These are phyloP conservation scores for Cyclotella sp. DNA, from an alignment of 108 stramenopile genomes.

Conservation along the genomic window DNA sequence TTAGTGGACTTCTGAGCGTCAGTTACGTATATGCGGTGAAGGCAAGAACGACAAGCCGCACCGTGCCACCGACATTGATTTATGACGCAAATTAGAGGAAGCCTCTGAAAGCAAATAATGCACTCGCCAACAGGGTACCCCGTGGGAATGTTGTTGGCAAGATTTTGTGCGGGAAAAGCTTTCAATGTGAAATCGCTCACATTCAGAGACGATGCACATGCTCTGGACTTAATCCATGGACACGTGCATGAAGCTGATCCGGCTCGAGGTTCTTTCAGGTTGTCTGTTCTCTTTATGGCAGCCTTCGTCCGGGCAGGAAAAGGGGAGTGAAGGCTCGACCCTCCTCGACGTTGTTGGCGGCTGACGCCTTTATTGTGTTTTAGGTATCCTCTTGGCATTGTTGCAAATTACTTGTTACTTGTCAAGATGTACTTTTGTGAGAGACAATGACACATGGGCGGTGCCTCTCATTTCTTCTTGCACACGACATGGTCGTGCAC, in stretches of 20 bases:
- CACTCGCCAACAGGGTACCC: constrained; percentile 2
- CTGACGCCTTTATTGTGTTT: constrained; percentile 17
- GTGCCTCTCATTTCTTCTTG: too few relatives aligned
- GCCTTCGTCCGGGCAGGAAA: background rate
- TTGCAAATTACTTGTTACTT: too few relatives aligned
- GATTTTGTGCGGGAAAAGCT: background rate
- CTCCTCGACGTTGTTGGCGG: constrained; percentile 10
- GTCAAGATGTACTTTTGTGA: too few relatives aligned
- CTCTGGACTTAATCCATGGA: too few relatives aligned
- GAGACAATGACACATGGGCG: too few relatives aligned
- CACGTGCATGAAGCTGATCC: too few relatives aligned
- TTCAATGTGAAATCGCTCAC: background rate
- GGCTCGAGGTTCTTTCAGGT: background rate
- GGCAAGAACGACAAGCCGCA: constrained; percentile 11
- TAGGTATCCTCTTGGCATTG: constrained; percentile 30
- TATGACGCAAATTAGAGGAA: constrained; percentile 4
- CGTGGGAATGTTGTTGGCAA: background rate
- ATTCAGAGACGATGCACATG: too few relatives aligned
- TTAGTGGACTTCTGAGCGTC: constrained; percentile 13
- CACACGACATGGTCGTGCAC: too few relatives aligned
- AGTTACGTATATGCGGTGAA: constrained; percentile 13
- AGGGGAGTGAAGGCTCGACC: constrained; percentile 1
- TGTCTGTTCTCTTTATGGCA: background rate
- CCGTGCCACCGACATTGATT: constrained; percentile 17
- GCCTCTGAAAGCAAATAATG: constrained; percentile 13